Conservation (phyloP, 441 rosid species). For the Populus hybrid region DNA sequence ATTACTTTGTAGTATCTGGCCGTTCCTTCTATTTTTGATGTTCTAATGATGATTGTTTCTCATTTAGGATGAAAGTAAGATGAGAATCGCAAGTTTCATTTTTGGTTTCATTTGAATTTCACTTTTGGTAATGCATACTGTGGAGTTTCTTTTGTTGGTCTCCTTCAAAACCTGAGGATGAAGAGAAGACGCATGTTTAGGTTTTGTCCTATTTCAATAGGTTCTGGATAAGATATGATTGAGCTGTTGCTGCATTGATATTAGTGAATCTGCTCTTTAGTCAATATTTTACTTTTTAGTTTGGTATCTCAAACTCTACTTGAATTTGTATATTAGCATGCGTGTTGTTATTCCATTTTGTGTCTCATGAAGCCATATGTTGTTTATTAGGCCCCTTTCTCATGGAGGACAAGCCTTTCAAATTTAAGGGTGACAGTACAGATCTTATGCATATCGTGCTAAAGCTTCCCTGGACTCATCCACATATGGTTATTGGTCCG, state of each 20-base stretch:
- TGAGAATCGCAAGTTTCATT: slow-evolving; percentile 3
- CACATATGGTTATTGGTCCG: slow-evolving; percentile 41
- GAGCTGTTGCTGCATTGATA: not conserved
- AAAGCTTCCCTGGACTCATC: slow-evolving; percentile 84
- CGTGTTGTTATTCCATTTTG: not conserved
- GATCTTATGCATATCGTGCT: slow-evolving; percentile 50
- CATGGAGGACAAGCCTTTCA: slow-evolving; percentile 44
- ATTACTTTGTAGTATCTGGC: not conserved
- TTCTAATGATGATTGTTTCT: slow-evolving; percentile 1
- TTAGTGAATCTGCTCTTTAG: not conserved
- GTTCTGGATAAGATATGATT: not conserved
- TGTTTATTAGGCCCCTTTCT: slow-evolving; percentile 38
- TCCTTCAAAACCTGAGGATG: not conserved
- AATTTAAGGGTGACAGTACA: slow-evolving; percentile 36
- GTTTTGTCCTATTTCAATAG: not conserved
- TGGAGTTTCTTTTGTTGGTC: not conserved
- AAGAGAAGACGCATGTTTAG: not conserved
- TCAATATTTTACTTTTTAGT: not conserved
- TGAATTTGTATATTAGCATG: not conserved
- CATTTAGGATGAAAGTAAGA: not conserved
- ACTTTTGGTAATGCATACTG: not conserved
- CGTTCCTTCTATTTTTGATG: not conserved
- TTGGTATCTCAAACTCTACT: not conserved
- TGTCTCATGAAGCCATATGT: slow-evolving; percentile 8
- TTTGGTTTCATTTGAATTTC: not conserved